Evolutionary conservation across 192 early-diverging fungal species (phyloP), one percentile per base, ranked within the genome.

Genomic region (Dimargaris xerosporica): DNA sequence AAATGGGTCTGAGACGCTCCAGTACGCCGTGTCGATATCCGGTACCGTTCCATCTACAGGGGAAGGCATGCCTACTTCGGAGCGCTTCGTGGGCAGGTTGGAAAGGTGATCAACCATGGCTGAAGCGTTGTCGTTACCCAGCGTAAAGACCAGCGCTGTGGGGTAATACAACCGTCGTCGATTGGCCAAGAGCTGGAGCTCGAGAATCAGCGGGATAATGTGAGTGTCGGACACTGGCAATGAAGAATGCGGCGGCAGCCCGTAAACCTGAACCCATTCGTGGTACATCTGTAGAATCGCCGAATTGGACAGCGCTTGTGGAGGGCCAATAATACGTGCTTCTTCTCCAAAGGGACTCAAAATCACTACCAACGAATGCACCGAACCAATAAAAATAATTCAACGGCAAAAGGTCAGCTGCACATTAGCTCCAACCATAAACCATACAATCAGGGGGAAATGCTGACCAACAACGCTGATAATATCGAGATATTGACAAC

Each of bases 261-360:
- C 58, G 26, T 25, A 44, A n/a, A 60, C 58, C n/a, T 17, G n/a
- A 0, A 17, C 17, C 58, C 58, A 60, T 43, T 60, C 58, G 15
- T 5, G 39, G 17, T n/a, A 21, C n/a, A 60, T 5, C 6, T 44
- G n/a, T 11, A 17, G 21, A 16, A 60, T 21, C 0, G 41, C 41
- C 11, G 17, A 19, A 6, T 26, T 16, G 19, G 58, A 43, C 31
- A 60, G n/a, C 16, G 19, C 39, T 39, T 5, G 7, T 0, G 58
- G 58, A 19, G 12, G n/a, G 3, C 58, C 41, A 21, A 60, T 34
- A 10, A 60, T 44, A 0, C 21, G n/a, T 4, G 58, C 58, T 44
- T 26, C 58, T 43, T 60, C 58, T 17, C 58, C 58, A 6, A 60
- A n/a, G 5, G 58, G 58, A 60, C 58, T 60, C 26, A 44, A 17